phyloP scores from a whole-genome alignment of 2,329 filamentous ascomycete genomes.

The Teratosphaeria destructans region DNA sequence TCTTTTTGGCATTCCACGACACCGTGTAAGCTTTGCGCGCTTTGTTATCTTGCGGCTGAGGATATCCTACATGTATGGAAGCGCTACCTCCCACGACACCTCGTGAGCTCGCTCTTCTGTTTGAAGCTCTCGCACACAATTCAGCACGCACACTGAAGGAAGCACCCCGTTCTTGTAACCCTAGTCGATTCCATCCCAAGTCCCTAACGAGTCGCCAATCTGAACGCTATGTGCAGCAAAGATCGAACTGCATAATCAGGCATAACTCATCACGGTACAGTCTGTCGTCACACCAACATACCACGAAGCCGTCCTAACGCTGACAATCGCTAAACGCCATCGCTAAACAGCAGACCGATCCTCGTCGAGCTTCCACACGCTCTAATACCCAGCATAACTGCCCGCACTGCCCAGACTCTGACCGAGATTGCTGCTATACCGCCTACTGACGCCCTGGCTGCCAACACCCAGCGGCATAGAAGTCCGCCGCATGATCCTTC shows the following conservation, averaged over 20 bases:
- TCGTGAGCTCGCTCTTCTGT: no score
- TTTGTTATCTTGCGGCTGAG: no score
- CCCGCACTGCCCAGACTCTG: slow-evolving; percentile 25
- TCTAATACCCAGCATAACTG: slow-evolving; percentile 5
- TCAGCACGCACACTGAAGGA: no score
- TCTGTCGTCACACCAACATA: not conserved
- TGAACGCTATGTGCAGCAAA: not conserved
- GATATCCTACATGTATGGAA: no score
- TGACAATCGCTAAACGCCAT: not conserved
- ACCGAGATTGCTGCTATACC: slow-evolving; percentile 37
- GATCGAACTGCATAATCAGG: not conserved
- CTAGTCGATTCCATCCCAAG: no score
- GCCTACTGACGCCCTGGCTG: slow-evolving; percentile 29
- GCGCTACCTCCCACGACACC: no score
- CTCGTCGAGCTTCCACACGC: not conserved
- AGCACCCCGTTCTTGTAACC: no score
- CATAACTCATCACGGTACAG: not conserved
- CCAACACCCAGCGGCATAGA: slow-evolving; percentile 39
- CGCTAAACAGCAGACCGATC: not conserved
- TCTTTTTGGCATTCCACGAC: no score
- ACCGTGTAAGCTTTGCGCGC: no score
- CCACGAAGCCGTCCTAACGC: not conserved
- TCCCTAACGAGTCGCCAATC: no score
- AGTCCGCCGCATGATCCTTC: slow-evolving; percentile 28
- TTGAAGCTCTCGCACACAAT: no score